These are phyloP conservation scores for Alternaria incomplexa DNA, from an alignment of 2,329 filamentous ascomycete genomes.

Conservation along the genomic window DNA sequence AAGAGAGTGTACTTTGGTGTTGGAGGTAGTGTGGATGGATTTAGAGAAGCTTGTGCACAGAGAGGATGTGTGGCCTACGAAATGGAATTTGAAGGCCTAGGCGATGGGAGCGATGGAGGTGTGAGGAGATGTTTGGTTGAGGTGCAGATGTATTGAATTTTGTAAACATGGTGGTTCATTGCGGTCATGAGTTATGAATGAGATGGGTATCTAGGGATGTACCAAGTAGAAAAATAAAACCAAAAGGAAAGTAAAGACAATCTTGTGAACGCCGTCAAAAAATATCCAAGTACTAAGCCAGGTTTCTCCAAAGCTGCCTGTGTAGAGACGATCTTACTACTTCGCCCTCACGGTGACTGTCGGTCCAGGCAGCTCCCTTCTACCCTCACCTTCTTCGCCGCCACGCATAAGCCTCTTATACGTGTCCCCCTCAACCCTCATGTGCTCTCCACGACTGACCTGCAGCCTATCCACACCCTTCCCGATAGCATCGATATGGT, in stretches of 20 bases:
- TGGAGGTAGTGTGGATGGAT: constrained; percentile 80
- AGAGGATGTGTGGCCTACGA: constrained; percentile 55
- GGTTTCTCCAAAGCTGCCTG: not conserved
- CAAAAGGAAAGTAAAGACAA: not conserved
- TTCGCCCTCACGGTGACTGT: constrained; percentile 22
- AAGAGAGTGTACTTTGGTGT: constrained; percentile 87
- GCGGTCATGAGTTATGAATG: not conserved
- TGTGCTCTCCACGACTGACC: constrained; percentile 64
- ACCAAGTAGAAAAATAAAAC: not conserved
- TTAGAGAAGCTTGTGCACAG: constrained; percentile 56
- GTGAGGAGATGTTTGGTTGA: constrained; percentile 57
- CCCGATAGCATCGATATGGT: constrained; percentile 78
- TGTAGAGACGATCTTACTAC: not conserved
- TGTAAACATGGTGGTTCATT: not conserved
- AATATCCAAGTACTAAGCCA: not conserved
- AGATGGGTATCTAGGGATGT: constrained; percentile 10
- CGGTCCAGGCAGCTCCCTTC: constrained; percentile 20
- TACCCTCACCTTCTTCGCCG: constrained; percentile 8
- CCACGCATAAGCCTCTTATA: constrained; percentile 27
- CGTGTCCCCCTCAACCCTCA: constrained; percentile 64
- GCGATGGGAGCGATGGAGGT: constrained; percentile 47
- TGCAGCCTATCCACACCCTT: constrained; percentile 75
- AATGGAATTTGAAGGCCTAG: constrained; percentile 55
- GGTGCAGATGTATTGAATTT: constrained; percentile 46
- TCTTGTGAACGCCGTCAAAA: not conserved